phyloP scores from a whole-genome alignment of 768 basidiomycete species.

The Leccinum ochraceum region DNA sequence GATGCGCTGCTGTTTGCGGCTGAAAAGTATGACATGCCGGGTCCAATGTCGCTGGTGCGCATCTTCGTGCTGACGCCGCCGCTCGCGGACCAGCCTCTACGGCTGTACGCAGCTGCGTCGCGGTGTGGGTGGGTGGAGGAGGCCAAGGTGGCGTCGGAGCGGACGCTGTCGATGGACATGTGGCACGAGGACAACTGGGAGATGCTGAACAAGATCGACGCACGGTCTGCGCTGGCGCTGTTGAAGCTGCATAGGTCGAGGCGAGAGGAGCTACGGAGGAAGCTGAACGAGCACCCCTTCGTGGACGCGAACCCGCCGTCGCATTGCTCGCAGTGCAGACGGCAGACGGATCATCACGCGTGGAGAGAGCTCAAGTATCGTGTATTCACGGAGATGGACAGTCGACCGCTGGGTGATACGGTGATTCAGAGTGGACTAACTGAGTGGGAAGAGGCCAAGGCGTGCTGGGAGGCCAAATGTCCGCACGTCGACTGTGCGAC shows the following conservation, averaged over 20 bases:
- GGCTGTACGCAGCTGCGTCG: conserved; percentile 54
- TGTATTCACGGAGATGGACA: conserved; percentile 58
- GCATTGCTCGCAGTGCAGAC: conserved; percentile 50
- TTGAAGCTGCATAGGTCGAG: conserved; percentile 55
- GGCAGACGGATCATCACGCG: conserved; percentile 53
- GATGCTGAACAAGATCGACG: conserved; percentile 48
- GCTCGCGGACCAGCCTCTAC: conserved; percentile 50
- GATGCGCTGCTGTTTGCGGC: conserved; percentile 62
- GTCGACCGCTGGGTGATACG: conserved; percentile 59
- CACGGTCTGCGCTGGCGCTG: conserved; percentile 53
- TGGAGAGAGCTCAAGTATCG: conserved; percentile 66
- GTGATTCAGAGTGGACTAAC: conserved; percentile 47
- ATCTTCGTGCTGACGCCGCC: conserved; percentile 55
- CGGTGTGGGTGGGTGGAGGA: conserved; percentile 63
- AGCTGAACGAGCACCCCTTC: conserved; percentile 59
- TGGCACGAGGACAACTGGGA: conserved; percentile 46
- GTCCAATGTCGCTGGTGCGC: conserved; percentile 59
- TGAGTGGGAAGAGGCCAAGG: conserved; percentile 58
- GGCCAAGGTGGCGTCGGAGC: conserved; percentile 51
- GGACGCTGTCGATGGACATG: conserved; percentile 55
- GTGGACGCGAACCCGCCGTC: conserved; percentile 45
- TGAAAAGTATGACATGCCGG: conserved; percentile 73
- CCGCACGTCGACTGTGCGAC: conserved; percentile 44
- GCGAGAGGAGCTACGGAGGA: conserved; percentile 47
- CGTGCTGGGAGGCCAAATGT: conserved; percentile 63